Percentiles rank a stretch among this genome's conserved stretches.
These are phyloP conservation scores for Candida sanyaensis DNA, from an alignment of 1,139 yeast genomes.

Conservation along the genomic window DNA sequence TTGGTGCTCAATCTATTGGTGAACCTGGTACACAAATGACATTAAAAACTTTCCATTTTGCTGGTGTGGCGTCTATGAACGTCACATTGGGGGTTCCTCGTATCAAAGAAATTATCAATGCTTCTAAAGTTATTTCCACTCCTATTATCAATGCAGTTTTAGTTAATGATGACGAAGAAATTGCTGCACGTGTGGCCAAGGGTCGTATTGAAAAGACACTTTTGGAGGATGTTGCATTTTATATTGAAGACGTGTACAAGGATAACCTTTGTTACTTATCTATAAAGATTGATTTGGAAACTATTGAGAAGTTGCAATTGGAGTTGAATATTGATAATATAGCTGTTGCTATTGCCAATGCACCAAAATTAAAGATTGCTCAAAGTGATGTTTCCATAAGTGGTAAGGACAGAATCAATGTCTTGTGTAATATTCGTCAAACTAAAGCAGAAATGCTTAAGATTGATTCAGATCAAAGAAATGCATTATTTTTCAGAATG, in stretches of 20 bases:
- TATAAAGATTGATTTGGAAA: conserved; percentile 76
- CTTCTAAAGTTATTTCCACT: conserved; percentile 91
- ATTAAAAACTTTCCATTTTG: conserved; percentile 98
- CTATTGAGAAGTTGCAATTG: conserved; percentile 87
- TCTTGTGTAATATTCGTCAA: conserved; percentile 66
- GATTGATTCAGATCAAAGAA: conserved; percentile 25
- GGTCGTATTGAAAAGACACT: conserved; percentile 95
- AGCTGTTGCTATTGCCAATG: conserved; percentile 76
- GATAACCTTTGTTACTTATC: conserved; percentile 78
- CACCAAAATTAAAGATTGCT: conserved; percentile 86
- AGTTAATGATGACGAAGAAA: conserved; percentile 91
- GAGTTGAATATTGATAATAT: conserved; percentile 86
- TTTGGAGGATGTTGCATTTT: conserved; percentile 81
- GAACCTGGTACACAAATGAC: conserved; percentile 99
- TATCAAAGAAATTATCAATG: conserved; percentile 97
- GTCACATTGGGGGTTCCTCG: conserved; percentile 98
- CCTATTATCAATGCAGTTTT: conserved; percentile 95
- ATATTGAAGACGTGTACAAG: conserved; percentile 91
- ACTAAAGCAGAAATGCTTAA: conserved; percentile 41
- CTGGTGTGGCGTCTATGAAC: conserved; percentile 99
- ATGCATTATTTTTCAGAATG: conserved; percentile 81
- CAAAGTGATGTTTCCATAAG: conserved; percentile 70
- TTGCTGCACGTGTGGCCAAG: conserved; percentile 98
- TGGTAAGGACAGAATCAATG: conserved; percentile 71
- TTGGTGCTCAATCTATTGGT: conserved; percentile 99